Evolutionary conservation across 2,329 filamentous ascomycete species (phyloP).

Genomic region (Sordariomycetes sp.): DNA sequence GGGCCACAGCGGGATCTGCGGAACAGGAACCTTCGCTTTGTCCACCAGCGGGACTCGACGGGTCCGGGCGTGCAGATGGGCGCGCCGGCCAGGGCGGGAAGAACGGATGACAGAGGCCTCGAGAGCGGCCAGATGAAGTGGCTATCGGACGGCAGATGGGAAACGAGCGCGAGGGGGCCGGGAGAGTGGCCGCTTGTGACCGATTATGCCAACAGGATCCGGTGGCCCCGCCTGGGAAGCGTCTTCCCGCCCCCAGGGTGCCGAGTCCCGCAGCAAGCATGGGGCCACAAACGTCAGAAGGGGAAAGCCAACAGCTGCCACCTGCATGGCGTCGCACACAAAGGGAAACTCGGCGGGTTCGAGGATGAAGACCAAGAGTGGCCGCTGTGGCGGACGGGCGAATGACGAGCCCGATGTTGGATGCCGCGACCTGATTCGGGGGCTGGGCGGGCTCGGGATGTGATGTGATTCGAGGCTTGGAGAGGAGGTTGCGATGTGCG

Average conservation of each 20-base stretch:
- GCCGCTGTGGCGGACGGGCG: background rate
- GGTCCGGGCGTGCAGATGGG: slow-evolving; percentile 4
- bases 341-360: background rate
- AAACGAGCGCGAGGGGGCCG: background rate
- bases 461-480: slow-evolving; percentile 7
- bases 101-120: background rate
- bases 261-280: background rate
- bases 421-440: slow-evolving; percentile 3
- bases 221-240: background rate
- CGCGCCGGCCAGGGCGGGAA: background rate
- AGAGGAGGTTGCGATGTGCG: slow-evolving; percentile 5
- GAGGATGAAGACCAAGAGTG: background rate
- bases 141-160: background rate
- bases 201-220: background rate
- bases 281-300: background rate
- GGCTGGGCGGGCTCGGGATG: slow-evolving; percentile 1
- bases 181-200: background rate
- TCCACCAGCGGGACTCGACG: background rate
- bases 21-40: background rate
- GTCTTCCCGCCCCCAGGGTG: background rate
- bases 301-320: background rate
- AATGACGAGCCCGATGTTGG: slow-evolving; percentile 1
- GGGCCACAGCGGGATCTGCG: slow-evolving; percentile 4
- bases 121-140: background rate
- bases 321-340: background rate